A percentile compares a stretch with the other conserved stretches of the same genome.
phyloP scores from a whole-genome alignment of 1,284 basidiomycete species.

The Papiliotrema terrestris region DNA sequence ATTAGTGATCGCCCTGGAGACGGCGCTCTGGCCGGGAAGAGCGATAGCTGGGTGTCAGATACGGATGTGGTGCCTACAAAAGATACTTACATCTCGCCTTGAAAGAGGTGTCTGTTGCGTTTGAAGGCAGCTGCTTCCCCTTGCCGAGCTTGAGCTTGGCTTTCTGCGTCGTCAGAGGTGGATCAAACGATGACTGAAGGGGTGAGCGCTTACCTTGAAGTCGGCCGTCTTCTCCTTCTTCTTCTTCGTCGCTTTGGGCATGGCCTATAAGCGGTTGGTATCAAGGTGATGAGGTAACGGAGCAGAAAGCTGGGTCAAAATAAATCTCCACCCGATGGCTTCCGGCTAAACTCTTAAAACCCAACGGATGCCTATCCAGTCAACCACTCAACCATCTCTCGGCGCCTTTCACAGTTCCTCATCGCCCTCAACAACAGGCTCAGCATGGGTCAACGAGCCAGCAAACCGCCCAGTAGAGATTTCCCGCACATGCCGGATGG shows the following conservation, averaged over 20 bases:
- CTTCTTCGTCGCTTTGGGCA: constrained; percentile 85
- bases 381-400: too few species aligned
- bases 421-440: too few species aligned
- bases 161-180: constrained; percentile 60
- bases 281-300: neutral
- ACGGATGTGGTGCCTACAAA: neutral
- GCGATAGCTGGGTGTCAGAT: constrained; percentile 65
- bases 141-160: constrained; percentile 94
- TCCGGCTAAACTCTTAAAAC: too few species aligned
- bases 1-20: constrained; percentile 31
- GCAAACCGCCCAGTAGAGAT: too few species aligned
- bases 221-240: constrained; percentile 84
- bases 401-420: too few species aligned
- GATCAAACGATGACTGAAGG: neutral
- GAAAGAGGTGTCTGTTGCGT: constrained; percentile 93
- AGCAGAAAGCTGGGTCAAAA: too few species aligned
- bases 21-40: constrained; percentile 71
- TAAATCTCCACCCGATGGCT: too few species aligned
- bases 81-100: constrained; percentile 81
- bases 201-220: constrained; percentile 60
- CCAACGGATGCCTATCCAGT: too few species aligned
- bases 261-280: constrained; percentile 29
- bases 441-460: too few species aligned
- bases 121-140: constrained; percentile 75
- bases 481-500: too few species aligned